Base-by-base conservation (phyloP, 2,329 filamentous ascomycete genomes). In the Aspergillus niger region DNA sequence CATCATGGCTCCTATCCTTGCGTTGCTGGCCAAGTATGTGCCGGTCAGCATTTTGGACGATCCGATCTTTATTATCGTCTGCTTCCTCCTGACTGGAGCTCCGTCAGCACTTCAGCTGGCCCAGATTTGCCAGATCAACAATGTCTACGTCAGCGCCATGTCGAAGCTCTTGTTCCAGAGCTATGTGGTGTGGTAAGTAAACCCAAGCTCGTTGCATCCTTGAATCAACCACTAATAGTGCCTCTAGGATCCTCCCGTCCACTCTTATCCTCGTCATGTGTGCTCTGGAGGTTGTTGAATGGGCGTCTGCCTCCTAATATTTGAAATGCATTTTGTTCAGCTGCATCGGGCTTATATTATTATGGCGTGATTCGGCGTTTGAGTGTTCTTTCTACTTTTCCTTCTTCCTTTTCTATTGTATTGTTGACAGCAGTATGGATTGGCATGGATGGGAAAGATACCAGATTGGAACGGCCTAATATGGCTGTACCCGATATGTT, bases 61-160 rank as follows among this genome's bases (percentile, higher is more conserved):
- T 73, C 95, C 95, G 8, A 99, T 99, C 70, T 99, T 99, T 76
- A 89, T 99, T 67, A 91, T 99, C 67, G 95, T 99, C 38, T 97
- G 93, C 79, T 99, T 98, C 84, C 82, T 99, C 65, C 89, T 99
- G 67, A 94, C 92, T 0, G 95, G 95, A 38, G 95, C 95, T 3
- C 95, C 95, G 5, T 96, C 90, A 64, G 95, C 95, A 26, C 82
- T 99, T 65, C 95, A 99, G 79, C 81, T 99, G 72, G 94, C 95
- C 6, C 95, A 99, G 79, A 99, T 99, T 63, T 99, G 95, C 79
- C 95, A 98, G 83, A 91, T 98, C 79, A 99, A 99, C 77, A 90
- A 90, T 64, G 95, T 99, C 8, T 99, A 92, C 76, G 94, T 98
- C 82, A 87, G 89, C 17, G 92, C 95, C 52, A 98, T 99, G 93